Percentiles rank a stretch among this genome's conserved stretches.
Evolutionary conservation across 495 filamentous ascomycete species (phyloP).

Genomic region (Cairneyella variabilis): DNA sequence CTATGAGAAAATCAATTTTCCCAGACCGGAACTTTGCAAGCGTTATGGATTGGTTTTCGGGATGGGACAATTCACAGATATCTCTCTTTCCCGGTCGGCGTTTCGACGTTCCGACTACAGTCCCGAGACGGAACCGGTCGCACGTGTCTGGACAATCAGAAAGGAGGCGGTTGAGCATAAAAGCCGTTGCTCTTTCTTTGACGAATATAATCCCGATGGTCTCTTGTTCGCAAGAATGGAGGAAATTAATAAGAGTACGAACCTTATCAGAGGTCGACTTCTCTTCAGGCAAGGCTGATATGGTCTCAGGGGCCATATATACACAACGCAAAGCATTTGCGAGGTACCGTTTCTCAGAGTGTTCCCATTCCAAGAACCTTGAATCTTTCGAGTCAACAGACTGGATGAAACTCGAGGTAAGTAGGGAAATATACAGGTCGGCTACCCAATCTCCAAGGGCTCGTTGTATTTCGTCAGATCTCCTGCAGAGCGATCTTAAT

Average conservation of each 20-base stretch:
- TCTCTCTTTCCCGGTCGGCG: constrained; percentile 40
- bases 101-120: constrained; percentile 68
- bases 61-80: constrained; percentile 56
- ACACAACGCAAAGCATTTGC: constrained; percentile 43
- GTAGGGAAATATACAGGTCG: neutral
- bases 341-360: constrained; percentile 56
- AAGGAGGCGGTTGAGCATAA: constrained; percentile 62
- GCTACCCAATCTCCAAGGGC: neutral
- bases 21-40: constrained; percentile 67
- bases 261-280: constrained; percentile 5
- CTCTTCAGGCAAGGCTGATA: constrained; percentile 7
- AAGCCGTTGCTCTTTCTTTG: constrained; percentile 63
- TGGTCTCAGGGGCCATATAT: constrained; percentile 23
- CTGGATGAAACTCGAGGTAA: neutral
- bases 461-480: neutral
- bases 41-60: constrained; percentile 50
- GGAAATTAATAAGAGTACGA: constrained; percentile 6
- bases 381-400: constrained; percentile 1
- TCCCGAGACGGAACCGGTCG: constrained; percentile 51
- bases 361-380: constrained; percentile 3
- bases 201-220: constrained; percentile 62
- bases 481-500: neutral
- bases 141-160: constrained; percentile 52
- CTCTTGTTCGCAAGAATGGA: neutral
- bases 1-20: constrained; percentile 67